These are phyloP conservation scores for Solanum okadae DNA, from an alignment of 257 asterid species.

Conservation along the genomic window DNA sequence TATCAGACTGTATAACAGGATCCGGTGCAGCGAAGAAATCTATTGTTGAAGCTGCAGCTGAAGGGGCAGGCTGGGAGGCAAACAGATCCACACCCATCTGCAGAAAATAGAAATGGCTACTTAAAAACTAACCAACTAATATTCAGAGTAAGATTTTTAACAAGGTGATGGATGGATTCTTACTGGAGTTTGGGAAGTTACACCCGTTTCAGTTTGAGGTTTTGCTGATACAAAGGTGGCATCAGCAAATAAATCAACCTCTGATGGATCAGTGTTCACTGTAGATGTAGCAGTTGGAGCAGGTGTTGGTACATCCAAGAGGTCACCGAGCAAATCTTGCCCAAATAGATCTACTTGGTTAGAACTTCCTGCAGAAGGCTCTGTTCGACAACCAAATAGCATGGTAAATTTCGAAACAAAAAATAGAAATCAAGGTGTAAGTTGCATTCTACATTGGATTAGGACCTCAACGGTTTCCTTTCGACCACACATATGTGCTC, in stretches of 20 bases:
- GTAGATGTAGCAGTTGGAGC: slow-evolving; percentile 30
- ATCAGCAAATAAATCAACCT: slow-evolving; percentile 83
- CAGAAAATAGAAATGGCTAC: slow-evolving; percentile 6
- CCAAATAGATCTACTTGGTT: slow-evolving; percentile 78
- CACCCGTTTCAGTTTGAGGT: slow-evolving; percentile 26
- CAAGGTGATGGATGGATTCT: slow-evolving; percentile 8
- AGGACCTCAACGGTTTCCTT: neutral
- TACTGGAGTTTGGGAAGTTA: slow-evolving; percentile 46
- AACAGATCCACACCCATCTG: slow-evolving; percentile 64
- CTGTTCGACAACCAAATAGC: slow-evolving; percentile 25
- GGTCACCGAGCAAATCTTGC: slow-evolving; percentile 56
- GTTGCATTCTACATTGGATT: neutral
- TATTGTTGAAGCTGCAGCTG: slow-evolving; percentile 43
- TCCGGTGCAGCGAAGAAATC: slow-evolving; percentile 66
- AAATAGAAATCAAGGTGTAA: neutral
- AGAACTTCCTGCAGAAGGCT: slow-evolving; percentile 46
- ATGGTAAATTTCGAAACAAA: neutral
- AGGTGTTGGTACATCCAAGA: slow-evolving; percentile 56
- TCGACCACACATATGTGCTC: neutral
- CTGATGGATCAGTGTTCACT: slow-evolving; percentile 35
- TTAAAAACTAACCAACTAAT: neutral
- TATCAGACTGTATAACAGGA: slow-evolving; percentile 36
- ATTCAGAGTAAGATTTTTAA: neutral
- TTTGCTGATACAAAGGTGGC: slow-evolving; percentile 80
- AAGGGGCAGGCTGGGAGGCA: slow-evolving; percentile 52